A percentile compares a stretch with the other conserved stretches of the same genome.
Evolutionary conservation across 768 basidiomycete species (phyloP).

Genomic region (Pulveroboletus ravenelii): DNA sequence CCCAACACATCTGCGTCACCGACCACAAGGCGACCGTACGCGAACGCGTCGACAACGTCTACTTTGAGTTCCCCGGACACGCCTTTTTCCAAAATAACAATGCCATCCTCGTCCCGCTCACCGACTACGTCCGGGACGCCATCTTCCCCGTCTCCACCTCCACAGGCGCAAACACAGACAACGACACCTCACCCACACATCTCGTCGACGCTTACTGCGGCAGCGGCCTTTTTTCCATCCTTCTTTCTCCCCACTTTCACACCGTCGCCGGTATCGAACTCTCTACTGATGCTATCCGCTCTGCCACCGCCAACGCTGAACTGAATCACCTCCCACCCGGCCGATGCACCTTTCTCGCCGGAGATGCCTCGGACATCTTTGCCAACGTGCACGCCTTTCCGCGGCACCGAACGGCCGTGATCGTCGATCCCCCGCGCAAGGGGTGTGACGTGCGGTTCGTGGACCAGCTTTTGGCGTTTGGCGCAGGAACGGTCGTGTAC

Average conservation of each 20-base stretch:
- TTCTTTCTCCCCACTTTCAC: conserved; percentile 68
- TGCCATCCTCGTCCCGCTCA: conserved; percentile 78
- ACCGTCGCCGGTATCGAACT: conserved; percentile 89
- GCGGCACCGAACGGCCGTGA: conserved; percentile 55
- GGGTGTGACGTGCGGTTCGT: conserved; percentile 84
- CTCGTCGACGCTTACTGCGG: conserved; percentile 96
- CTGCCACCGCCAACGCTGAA: conserved; percentile 59
- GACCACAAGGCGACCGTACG: conserved; percentile 77
- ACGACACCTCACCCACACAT: conserved; percentile 51
- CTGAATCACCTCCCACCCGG: conserved; percentile 55
- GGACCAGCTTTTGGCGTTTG: conserved; percentile 68
- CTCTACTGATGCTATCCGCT: conserved; percentile 62
- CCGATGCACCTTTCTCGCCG: conserved; percentile 66
- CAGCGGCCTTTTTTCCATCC: conserved; percentile 81
- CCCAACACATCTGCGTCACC: conserved; percentile 75
- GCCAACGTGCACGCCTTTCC: conserved; percentile 61
- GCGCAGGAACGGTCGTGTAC: conserved; percentile 70
- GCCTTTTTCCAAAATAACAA: conserved; percentile 99
- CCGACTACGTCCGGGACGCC: conserved; percentile 74
- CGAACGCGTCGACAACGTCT: conserved; percentile 73
- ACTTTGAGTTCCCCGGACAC: conserved; percentile 82
- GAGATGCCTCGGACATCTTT: conserved; percentile 88
- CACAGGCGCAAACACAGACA: conserved; percentile 7
- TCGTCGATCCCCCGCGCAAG: conserved; percentile 92
- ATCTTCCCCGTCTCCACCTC: conserved; percentile 44